Conservation (phyloP, 2,329 filamentous ascomycete genomes). For the Chaetomiaceae sp. region DNA sequence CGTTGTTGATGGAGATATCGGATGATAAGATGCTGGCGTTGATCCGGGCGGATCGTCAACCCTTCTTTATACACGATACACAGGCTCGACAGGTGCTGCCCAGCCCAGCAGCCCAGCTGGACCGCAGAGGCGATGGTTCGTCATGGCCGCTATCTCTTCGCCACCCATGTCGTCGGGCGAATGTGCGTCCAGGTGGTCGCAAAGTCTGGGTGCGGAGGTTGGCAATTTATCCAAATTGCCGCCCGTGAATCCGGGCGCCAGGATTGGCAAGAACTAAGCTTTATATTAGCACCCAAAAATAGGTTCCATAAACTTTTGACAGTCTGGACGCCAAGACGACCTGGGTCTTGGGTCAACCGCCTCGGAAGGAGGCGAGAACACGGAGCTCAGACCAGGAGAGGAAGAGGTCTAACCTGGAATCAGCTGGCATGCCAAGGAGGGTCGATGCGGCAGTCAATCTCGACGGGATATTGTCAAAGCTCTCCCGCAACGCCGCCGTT, state of each 20-base stretch:
- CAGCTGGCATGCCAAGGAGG: neutral
- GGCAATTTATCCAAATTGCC: constrained; percentile 26
- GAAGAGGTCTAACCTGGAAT: constrained; percentile 6
- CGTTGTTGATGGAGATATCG: neutral
- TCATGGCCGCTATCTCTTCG: constrained; percentile 8
- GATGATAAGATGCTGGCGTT: neutral
- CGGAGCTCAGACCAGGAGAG: constrained; percentile 8
- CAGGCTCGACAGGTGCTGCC: no score
- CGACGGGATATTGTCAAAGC: constrained; percentile 9
- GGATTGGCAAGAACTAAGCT: constrained; percentile 21
- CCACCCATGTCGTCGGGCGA: constrained; percentile 11
- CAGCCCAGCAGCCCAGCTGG: no score
- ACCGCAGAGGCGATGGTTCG: neutral
- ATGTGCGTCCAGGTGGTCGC: constrained; percentile 7
- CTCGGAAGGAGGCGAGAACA: constrained; percentile 7
- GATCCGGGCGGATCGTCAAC: neutral
- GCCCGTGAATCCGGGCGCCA: constrained; percentile 21
- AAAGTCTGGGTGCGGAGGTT: constrained; percentile 20
- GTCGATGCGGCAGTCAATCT: constrained; percentile 17
- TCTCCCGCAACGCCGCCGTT: constrained; percentile 2
- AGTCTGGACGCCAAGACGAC: constrained; percentile 3
- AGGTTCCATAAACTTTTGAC: constrained; percentile 8
- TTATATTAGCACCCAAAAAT: constrained; percentile 24
- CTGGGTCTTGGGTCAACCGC: constrained; percentile 1
- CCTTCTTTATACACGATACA: neutral